phyloP scores from a whole-genome alignment of 2,329 filamentous ascomycete genomes.

The Neonectria hederae region DNA sequence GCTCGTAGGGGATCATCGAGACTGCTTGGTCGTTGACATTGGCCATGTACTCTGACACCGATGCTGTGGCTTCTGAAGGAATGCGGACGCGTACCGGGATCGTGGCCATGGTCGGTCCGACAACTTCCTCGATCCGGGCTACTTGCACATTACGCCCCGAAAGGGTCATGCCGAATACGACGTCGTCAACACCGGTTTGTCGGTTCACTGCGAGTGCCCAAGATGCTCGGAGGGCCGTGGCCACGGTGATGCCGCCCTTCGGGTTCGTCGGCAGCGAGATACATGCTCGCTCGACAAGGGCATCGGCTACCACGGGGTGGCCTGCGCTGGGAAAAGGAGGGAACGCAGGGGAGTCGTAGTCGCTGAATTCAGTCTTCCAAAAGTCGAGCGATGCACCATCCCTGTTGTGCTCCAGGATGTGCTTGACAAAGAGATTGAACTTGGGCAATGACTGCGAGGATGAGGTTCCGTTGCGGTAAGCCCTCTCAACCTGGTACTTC shows the following conservation, averaged over 20 bases:
- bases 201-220: not conserved
- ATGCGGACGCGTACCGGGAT: not conserved
- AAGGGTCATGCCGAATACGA: not conserved
- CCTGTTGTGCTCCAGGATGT: not conserved
- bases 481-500: not conserved
- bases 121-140: not conserved
- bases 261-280: too few species aligned
- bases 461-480: too few species aligned
- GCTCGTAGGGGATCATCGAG: not conserved
- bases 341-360: slow-evolving; percentile 2
- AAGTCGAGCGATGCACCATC: not conserved
- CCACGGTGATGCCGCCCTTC: not conserved
- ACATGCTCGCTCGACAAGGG: not conserved
- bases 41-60: not conserved
- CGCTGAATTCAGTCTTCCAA: not conserved
- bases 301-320: too few species aligned
- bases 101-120: not conserved
- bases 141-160: not conserved
- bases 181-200: not conserved
- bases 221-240: not conserved
- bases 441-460: not conserved
- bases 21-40: not conserved
- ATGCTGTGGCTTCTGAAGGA: not conserved
- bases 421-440: slow-evolving; percentile 13
- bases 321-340: not conserved